These are phyloP conservation scores for Quercus rubra DNA, from an alignment of 306 rosid genomes.

Conservation along the genomic window DNA sequence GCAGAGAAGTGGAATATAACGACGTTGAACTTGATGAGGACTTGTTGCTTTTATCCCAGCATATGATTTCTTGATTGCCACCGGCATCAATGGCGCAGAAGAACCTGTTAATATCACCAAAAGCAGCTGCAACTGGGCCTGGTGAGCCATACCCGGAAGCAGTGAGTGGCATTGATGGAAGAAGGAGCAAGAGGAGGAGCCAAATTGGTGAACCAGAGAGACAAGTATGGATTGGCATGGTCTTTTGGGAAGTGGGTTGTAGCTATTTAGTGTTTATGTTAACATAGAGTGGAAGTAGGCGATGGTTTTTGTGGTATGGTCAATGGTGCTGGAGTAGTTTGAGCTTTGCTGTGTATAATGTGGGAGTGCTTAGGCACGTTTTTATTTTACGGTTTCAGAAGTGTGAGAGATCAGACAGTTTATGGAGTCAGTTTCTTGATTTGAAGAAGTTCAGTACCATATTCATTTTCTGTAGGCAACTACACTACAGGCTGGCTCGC, in stretches of 20 bases:
- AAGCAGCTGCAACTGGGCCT: slow-evolving; percentile 84
- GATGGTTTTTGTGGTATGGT: not conserved
- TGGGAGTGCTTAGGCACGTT: no score
- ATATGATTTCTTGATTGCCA: slow-evolving; percentile 70
- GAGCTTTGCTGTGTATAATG: no score
- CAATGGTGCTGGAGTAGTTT: no score
- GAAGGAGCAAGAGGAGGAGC: slow-evolving; percentile 14
- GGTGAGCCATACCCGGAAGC: slow-evolving; percentile 63
- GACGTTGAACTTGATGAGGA: slow-evolving; percentile 19
- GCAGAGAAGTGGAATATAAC: slow-evolving; percentile 31
- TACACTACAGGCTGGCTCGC: no score
- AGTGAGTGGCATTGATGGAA: slow-evolving; percentile 9
- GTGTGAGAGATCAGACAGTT: no score
- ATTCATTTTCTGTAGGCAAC: no score
- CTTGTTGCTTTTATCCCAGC: slow-evolving; percentile 68
- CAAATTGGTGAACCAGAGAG: not conserved
- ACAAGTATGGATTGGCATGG: not conserved
- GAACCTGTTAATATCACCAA: slow-evolving; percentile 43
- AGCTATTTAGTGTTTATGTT: not conserved
- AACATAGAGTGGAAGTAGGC: not conserved
- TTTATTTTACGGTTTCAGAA: no score
- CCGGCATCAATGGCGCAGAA: slow-evolving; percentile 90
- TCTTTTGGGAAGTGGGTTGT: not conserved
- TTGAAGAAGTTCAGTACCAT: no score
- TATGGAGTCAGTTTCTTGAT: no score